A percentile compares a stretch with the other conserved stretches of the same genome.
These are phyloP conservation scores for Dictyophora rubrovolvata DNA, from an alignment of 768 basidiomycete species.

Conservation along the genomic window DNA sequence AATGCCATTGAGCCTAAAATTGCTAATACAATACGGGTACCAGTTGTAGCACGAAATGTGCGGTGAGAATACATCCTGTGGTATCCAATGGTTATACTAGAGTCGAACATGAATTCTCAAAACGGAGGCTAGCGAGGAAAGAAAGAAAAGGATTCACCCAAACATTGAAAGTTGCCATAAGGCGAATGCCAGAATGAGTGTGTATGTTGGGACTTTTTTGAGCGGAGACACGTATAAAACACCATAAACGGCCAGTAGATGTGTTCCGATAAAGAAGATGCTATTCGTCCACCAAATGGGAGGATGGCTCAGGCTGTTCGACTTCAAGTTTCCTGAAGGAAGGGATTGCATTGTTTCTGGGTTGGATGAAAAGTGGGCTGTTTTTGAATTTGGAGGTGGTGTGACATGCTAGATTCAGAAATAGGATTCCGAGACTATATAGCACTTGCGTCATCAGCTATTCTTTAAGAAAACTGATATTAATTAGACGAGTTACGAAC, in stretches of 20 bases:
- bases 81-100: constrained; percentile 65
- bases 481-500: too few relatives aligned
- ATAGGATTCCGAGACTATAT: too few relatives aligned
- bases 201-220: constrained; percentile 29
- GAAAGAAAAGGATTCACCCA: constrained; percentile 35
- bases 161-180: constrained; percentile 65
- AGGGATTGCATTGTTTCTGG: neutral
- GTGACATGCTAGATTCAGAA: too few relatives aligned
- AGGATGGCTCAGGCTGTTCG: neutral
- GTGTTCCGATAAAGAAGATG: constrained; percentile 46
- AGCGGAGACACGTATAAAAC: constrained; percentile 39
- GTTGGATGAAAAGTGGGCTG: neutral
- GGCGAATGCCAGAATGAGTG: constrained; percentile 41
- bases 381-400: too few relatives aligned
- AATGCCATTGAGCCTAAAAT: constrained; percentile 62
- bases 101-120: neutral
- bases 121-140: constrained; percentile 1
- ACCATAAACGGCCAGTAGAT: constrained; percentile 47
- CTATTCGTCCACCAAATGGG: constrained; percentile 55
- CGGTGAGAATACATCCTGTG: constrained; percentile 73
- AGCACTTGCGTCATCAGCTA: too few relatives aligned
- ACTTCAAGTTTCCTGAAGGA: neutral
- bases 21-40: constrained; percentile 49
- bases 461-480: too few relatives aligned
- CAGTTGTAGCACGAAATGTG: constrained; percentile 48